phyloP scores from a whole-genome alignment of 2,329 filamentous ascomycete genomes.

The Rosellinia necatrix region DNA sequence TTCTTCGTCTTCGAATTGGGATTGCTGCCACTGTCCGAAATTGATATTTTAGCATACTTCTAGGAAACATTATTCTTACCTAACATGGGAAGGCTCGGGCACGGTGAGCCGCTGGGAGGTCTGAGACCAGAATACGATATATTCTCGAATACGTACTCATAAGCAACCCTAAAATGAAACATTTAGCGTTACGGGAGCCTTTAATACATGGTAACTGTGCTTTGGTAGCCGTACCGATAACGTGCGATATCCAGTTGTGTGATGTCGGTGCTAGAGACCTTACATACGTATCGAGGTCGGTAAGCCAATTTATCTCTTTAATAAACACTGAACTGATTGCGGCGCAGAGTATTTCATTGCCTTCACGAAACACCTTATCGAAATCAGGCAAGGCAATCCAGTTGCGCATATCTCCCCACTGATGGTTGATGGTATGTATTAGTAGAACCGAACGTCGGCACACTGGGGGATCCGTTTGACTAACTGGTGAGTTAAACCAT shows the following conservation, averaged over 20 bases:
- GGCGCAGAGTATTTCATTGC: background rate
- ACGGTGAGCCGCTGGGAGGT: too few relatives aligned
- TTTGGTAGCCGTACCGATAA: background rate
- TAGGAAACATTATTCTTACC: background rate
- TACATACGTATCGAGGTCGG: background rate
- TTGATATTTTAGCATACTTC: background rate
- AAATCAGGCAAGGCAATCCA: background rate
- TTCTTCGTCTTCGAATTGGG: background rate
- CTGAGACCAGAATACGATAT: background rate
- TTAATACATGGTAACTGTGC: background rate
- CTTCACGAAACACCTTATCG: background rate
- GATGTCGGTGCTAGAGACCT: background rate
- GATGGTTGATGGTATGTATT: too few relatives aligned
- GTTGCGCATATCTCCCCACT: background rate
- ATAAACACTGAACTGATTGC: too few relatives aligned
- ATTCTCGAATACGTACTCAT: background rate
- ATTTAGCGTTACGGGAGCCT: background rate
- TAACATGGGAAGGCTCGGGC: background rate
- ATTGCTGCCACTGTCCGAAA: background rate
- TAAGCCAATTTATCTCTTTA: too few relatives aligned
- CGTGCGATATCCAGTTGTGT: background rate
- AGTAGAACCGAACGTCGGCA: background rate
- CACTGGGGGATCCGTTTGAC: background rate
- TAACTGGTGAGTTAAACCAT: background rate
- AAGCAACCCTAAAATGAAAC: constrained; percentile 4